Base-by-base conservation (phyloP, 164 flowering plant genomes). In the Nymphaea thermarum region DNA sequence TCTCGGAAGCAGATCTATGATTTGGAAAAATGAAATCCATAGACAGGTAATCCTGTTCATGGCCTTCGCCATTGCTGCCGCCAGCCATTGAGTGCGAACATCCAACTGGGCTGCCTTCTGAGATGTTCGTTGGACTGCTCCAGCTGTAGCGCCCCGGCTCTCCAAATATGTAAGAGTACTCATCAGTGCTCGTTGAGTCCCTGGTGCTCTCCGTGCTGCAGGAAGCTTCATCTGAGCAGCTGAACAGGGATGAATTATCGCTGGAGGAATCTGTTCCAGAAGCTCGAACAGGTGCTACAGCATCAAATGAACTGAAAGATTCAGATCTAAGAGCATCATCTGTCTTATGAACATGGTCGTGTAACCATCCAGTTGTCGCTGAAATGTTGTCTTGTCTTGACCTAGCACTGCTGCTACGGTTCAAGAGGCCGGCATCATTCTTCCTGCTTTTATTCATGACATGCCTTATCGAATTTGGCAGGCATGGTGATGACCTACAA, bases 141-240 rank as follows among this genome's bases (percentile, higher is more conserved):
- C 79, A 82, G 70, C 77, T 66, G 42, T n/a, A 41, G 4, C 67
- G 75, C 6, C 80, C 79, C 3, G 77, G 43, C 11, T 81, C 86
- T 44, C 95, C 86, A 67, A 87, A 84, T 66, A 85, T 63, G 69
- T 74, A 81, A 36, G 87, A 78, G 11, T 77, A 71, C n/a, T 93
- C 98, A 44, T 88, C 96, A 51, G 82, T 77, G 75, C 97, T 82
- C 59, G 77, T 73, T 3, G 98, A 87, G 62, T 84, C 96, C 68
- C 83, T 72, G 43, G 83, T 85, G 82, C 94, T 85, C 60, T 87
- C 91, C 0, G 94, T 89, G 61, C 93, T 87, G 73, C 83, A 85
- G 5, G 98, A 89, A 42, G 86, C 86, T 78, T 84, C 90, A 66
- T 91, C 97, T 0, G 98, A 93, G 76, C 85, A 82, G 83, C 90